Evolutionary conservation across 768 basidiomycete species (phyloP).

Genomic region (Podaxis sp.): DNA sequence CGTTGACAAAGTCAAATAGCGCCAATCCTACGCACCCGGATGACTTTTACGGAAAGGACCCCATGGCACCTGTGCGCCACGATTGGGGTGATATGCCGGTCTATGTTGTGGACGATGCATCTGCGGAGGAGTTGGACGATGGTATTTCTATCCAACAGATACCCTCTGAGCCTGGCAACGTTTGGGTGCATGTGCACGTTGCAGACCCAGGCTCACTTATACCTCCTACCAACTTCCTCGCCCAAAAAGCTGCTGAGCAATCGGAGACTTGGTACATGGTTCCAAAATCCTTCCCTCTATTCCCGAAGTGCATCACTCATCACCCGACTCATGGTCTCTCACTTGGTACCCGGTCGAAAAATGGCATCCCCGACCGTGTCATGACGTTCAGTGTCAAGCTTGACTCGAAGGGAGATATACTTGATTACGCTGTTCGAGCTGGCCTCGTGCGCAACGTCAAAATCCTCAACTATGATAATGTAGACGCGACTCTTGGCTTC

Average conservation of each 20-base stretch:
- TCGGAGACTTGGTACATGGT: slow-evolving; percentile 62
- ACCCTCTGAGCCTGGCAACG: slow-evolving; percentile 51
- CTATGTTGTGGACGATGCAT: slow-evolving; percentile 82
- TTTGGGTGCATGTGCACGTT: slow-evolving; percentile 90
- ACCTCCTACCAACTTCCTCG: slow-evolving; percentile 65
- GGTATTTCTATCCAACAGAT: slow-evolving; percentile 83
- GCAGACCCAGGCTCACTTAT: slow-evolving; percentile 88
- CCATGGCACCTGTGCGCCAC: slow-evolving; percentile 69
- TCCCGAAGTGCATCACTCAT: slow-evolving; percentile 62
- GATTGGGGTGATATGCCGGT: slow-evolving; percentile 83
- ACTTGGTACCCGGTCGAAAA: slow-evolving; percentile 29
- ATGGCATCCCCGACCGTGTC: slow-evolving; percentile 49
- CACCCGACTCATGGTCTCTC: slow-evolving; percentile 41
- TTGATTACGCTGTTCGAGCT: slow-evolving; percentile 68
- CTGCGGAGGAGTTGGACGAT: slow-evolving; percentile 90
- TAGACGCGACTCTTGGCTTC: slow-evolving; percentile 51
- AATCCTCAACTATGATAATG: slow-evolving; percentile 63
- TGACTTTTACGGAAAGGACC: slow-evolving; percentile 65
- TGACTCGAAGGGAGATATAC: slow-evolving; percentile 57
- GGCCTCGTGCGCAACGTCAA: slow-evolving; percentile 73
- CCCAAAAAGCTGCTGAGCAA: slow-evolving; percentile 53
- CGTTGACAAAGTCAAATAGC: slow-evolving; percentile 19
- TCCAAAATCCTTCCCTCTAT: slow-evolving; percentile 66
- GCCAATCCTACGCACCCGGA: slow-evolving; percentile 49
- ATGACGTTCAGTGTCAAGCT: slow-evolving; percentile 83